Evolutionary conservation across 1,139 yeast genomes (phyloP).

Genomic region (Citeromyces hawaiiensis): DNA sequence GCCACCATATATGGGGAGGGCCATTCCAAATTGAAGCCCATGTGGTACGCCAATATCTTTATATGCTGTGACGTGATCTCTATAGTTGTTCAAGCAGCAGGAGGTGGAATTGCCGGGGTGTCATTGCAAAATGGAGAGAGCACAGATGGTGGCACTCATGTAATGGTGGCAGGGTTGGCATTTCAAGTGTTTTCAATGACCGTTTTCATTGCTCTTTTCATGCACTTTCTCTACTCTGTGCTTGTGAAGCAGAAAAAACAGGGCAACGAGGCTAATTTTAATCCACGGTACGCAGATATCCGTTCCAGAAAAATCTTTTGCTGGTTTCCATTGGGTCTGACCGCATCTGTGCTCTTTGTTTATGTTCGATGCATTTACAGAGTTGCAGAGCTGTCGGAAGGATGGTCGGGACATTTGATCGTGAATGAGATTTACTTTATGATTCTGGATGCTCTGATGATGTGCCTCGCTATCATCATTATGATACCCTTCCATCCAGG

Average conservation of each 20-base stretch:
- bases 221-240: conserved; percentile 34
- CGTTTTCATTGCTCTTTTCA: conserved; percentile 44
- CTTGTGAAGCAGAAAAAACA: conserved; percentile 16
- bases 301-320: conserved; percentile 27
- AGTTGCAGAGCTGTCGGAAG: conserved; percentile 65
- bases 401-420: conserved; percentile 64
- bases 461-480: conserved; percentile 29
- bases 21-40: conserved; percentile 54
- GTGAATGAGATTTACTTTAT: conserved; percentile 61
- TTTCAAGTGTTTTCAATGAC: conserved; percentile 70
- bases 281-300: conserved; percentile 25
- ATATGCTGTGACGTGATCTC: conserved; percentile 24
- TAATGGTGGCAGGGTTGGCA: conserved; percentile 75
- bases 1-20: conserved; percentile 56
- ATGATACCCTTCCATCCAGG: conserved; percentile 57
- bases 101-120: conserved; percentile 67
- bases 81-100: conserved; percentile 65
- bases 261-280: conserved; percentile 14
- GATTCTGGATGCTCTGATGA: conserved; percentile 68
- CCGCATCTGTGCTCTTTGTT: conserved; percentile 41
- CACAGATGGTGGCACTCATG: conserved; percentile 44
- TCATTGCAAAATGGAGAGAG: conserved; percentile 24
- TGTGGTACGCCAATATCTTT: conserved; percentile 57
- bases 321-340: conserved; percentile 36
- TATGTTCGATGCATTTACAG: conserved; percentile 72